Evolutionary conservation across 2,329 filamentous ascomycete species (phyloP).

Genomic region (Fusarium sublunatum): DNA sequence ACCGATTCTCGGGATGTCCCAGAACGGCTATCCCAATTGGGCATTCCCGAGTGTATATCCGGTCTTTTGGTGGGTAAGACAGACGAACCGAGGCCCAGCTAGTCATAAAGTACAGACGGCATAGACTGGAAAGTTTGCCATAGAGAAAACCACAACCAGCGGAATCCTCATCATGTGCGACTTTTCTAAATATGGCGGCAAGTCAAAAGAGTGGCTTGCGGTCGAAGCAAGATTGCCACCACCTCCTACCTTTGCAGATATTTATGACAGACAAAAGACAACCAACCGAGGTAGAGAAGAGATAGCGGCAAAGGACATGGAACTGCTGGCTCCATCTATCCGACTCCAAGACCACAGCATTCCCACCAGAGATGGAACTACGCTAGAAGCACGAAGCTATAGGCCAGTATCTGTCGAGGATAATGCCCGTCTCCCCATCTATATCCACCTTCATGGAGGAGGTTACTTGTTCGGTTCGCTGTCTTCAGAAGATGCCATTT

Average conservation of each 20-base stretch:
- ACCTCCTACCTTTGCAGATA: conserved; percentile 9
- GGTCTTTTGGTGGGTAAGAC: too few species aligned
- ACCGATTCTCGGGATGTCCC: not conserved
- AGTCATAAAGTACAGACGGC: too few species aligned
- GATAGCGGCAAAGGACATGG: conserved; percentile 24
- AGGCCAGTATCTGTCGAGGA: conserved; percentile 4
- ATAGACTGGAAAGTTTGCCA: too few species aligned
- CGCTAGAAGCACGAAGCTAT: conserved; percentile 32
- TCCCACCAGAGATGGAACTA: conserved; percentile 16
- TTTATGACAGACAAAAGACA: conserved; percentile 12
- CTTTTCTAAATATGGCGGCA: conserved; percentile 53
- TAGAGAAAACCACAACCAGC: not conserved
- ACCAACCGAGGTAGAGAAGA: conserved; percentile 28
- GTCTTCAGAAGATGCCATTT: conserved; percentile 63
- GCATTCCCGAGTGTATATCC: not conserved
- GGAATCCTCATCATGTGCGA: conserved; percentile 31
- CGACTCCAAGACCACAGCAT: conserved; percentile 49
- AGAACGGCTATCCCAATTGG: conserved; percentile 9
- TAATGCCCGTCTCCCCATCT: conserved; percentile 59
- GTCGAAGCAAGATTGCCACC: conserved; percentile 43
- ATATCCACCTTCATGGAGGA: conserved; percentile 65
- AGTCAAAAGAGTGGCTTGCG: conserved; percentile 58
- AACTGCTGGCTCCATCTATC: conserved; percentile 42
- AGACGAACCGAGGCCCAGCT: not conserved
- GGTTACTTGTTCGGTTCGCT: conserved; percentile 67